phyloP scores from a whole-genome alignment of 2,329 filamentous ascomycete species.

The Aspergillus ochraceoroseus region DNA sequence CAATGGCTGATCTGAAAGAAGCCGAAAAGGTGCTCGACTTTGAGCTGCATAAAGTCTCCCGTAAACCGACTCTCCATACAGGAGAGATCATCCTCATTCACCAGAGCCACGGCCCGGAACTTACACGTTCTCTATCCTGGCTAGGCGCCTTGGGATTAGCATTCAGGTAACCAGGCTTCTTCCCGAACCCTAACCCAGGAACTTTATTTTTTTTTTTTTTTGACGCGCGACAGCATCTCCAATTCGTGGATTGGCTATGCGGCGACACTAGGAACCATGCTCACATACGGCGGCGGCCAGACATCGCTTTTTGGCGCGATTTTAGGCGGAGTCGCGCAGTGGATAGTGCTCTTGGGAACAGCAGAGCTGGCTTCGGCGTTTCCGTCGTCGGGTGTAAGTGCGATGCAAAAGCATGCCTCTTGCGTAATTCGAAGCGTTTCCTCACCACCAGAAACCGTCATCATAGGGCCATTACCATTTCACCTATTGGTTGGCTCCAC shows the following conservation, averaged over 20 bases:
- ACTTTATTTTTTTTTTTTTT: too few species aligned
- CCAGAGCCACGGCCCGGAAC: not conserved
- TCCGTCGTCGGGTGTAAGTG: slow-evolving; percentile 17
- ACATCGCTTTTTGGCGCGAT: slow-evolving; percentile 24
- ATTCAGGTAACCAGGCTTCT: too few species aligned
- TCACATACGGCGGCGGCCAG: slow-evolving; percentile 24
- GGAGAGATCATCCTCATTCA: not conserved
- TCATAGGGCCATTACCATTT: slow-evolving; percentile 33
- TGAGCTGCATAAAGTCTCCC: too few species aligned
- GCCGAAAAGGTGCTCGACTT: too few species aligned
- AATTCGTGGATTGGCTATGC: slow-evolving; percentile 26
- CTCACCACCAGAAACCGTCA: too few species aligned
- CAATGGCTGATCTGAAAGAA: too few species aligned
- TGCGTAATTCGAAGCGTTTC: too few species aligned
- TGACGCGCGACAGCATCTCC: slow-evolving; percentile 25
- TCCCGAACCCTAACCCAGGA: too few species aligned
- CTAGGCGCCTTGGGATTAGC: slow-evolving; percentile 25
- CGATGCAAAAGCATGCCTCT: too few species aligned
- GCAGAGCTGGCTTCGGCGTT: slow-evolving; percentile 16
- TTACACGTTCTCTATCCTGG: slow-evolving; percentile 21
- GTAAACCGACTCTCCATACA: not conserved
- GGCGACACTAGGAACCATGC: slow-evolving; percentile 22
- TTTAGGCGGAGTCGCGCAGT: slow-evolving; percentile 21
- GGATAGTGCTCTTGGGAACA: slow-evolving; percentile 19
- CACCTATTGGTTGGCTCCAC: slow-evolving; percentile 26